Evolutionary conservation across 805 yeast species (phyloP).

Genomic region (Metschnikowia anglica): DNA sequence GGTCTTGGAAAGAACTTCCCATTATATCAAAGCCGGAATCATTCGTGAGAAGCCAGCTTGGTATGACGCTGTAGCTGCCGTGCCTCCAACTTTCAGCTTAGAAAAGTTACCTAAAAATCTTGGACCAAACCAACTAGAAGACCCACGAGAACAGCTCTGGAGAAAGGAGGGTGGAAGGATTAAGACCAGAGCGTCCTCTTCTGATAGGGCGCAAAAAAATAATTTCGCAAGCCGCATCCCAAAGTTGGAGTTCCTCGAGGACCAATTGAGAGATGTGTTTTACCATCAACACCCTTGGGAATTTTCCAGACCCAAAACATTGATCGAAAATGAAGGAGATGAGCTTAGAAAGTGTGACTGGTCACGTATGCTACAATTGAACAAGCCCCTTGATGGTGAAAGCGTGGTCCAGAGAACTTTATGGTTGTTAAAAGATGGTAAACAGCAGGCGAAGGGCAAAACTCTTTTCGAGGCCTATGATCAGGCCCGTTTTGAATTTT

Average conservation of each 20-base stretch:
- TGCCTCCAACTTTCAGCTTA: constrained; percentile 75
- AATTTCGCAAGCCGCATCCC: constrained; percentile 48
- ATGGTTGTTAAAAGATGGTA: constrained; percentile 33
- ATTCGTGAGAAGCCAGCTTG: constrained; percentile 77
- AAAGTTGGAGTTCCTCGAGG: constrained; percentile 64
- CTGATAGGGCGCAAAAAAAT: constrained; percentile 39
- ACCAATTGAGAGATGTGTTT: constrained; percentile 76
- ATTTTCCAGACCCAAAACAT: constrained; percentile 79
- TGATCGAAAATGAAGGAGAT: constrained; percentile 72
- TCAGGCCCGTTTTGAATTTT: constrained; percentile 84
- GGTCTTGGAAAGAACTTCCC: constrained; percentile 79
- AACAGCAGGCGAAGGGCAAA: constrained; percentile 15
- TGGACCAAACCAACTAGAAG: constrained; percentile 27
- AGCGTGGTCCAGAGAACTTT: constrained; percentile 46
- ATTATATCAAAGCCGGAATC: constrained; percentile 68
- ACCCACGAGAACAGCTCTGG: constrained; percentile 26
- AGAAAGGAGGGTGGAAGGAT: constrained; percentile 26
- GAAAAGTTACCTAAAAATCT: constrained; percentile 44
- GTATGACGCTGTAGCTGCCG: constrained; percentile 79
- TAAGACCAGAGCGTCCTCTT: constrained; percentile 47
- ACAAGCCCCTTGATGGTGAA: constrained; percentile 85
- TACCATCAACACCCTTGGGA: constrained; percentile 98
- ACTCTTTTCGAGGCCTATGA: constrained; percentile 70
- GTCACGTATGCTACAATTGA: constrained; percentile 71
- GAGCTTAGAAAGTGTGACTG: constrained; percentile 65